A percentile compares a stretch with the other conserved stretches of the same genome.
Conservation (phyloP, 2,329 filamentous ascomycete genomes). For the Zasmidium cellare region DNA sequence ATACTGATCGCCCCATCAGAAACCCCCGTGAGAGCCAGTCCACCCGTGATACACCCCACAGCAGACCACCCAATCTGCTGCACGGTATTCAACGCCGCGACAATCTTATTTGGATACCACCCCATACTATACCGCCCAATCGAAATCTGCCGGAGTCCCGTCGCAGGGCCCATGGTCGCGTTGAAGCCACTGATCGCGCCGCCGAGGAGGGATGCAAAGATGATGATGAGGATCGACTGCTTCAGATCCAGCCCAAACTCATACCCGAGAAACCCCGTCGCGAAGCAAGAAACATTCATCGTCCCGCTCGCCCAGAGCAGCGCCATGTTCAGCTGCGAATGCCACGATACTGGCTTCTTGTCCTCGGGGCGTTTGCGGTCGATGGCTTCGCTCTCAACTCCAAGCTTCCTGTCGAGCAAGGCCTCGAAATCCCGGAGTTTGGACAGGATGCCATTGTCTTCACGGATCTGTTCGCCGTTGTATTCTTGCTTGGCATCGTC, state of each 20-base stretch:
- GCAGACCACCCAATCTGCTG: conserved; percentile 47
- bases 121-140: conserved; percentile 51
- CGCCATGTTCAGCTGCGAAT: conserved; percentile 34
- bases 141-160: conserved; percentile 45
- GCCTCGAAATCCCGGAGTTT: conserved; percentile 40
- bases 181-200: conserved; percentile 34
- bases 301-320: conserved; percentile 37
- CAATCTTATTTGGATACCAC: conserved; percentile 52
- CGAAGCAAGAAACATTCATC: conserved; percentile 38
- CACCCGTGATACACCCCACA: conserved; percentile 45
- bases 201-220: conserved; percentile 36
- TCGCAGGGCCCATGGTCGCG: conserved; percentile 36
- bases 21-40: conserved; percentile 43
- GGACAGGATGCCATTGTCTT: conserved; percentile 29
- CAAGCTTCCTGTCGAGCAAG: conserved; percentile 46
- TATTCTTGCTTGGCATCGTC: not conserved
- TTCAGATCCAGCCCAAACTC: conserved; percentile 49
- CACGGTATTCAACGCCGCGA: conserved; percentile 49
- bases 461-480: not conserved
- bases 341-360: conserved; percentile 43
- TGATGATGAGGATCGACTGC: conserved; percentile 37
- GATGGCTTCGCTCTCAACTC: conserved; percentile 51
- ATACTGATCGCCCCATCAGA: conserved; percentile 45
- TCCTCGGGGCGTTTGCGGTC: conserved; percentile 48
- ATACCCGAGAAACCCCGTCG: conserved; percentile 48